Conservation (phyloP, 345 rosid genomes). For the Gossypium stocksii region DNA sequence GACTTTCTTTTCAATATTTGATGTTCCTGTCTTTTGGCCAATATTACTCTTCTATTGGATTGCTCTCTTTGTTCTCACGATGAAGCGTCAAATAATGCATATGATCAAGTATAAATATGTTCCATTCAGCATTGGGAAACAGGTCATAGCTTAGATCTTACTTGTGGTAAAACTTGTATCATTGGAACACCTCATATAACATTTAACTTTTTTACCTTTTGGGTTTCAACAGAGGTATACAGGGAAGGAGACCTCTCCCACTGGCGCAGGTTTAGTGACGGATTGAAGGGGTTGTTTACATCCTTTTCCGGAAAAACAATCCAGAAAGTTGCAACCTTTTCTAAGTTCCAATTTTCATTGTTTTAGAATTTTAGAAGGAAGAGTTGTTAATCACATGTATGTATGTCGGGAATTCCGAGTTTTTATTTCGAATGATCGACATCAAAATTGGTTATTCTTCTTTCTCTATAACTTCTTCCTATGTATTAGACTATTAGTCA, state of each 20-base stretch:
- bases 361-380: conserved; percentile 7
- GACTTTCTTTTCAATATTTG: conserved; percentile 71
- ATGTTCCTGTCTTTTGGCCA: conserved; percentile 81
- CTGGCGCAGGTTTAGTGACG: conserved; percentile 23
- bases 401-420: neutral
- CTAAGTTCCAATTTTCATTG: conserved; percentile 3
- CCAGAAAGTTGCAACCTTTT: neutral
- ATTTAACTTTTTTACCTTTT: neutral
- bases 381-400: neutral
- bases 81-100: conserved; percentile 65
- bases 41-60: conserved; percentile 62
- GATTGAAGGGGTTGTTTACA: conserved; percentile 29
- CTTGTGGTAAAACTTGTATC: neutral
- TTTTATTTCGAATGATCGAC: neutral
- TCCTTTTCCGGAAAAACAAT: neutral
- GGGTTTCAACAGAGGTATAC: conserved; percentile 33
- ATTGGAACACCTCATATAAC: neutral
- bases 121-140: conserved; percentile 62
- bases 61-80: conserved; percentile 58
- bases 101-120: conserved; percentile 70
- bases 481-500: neutral
- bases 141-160: conserved; percentile 33
- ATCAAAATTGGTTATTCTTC: neutral
- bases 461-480: neutral
- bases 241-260: conserved; percentile 29